Conservation (phyloP, 1,139 yeast genomes). For the Wickerhamomyces sp. region DNA sequence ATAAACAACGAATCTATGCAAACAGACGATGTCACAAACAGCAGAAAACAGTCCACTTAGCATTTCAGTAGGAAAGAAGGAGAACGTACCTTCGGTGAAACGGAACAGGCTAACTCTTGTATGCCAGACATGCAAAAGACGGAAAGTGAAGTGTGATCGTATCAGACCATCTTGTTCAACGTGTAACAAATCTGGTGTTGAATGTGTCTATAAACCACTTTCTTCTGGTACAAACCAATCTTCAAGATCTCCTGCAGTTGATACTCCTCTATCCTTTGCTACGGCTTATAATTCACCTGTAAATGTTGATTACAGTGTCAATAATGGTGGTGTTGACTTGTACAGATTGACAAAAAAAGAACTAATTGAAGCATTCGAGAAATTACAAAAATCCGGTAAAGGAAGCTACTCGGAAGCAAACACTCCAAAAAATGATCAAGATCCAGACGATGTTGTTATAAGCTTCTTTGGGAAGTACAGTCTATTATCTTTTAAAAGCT, state of each 20-base stretch:
- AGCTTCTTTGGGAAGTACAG: conserved; percentile 15
- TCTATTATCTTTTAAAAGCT: conserved; percentile 13
- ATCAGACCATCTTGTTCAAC: conserved; percentile 11
- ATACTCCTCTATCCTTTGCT: neutral
- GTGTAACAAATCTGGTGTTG: conserved; percentile 8
- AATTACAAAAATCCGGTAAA: neutral
- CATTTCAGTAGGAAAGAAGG: too few relatives aligned
- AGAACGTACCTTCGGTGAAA: neutral
- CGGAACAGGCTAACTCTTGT: conserved; percentile 17
- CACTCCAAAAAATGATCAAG: too few relatives aligned
- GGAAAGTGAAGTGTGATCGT: conserved; percentile 20
- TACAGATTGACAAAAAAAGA: neutral
- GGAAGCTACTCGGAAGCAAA: neutral
- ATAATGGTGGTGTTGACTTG: neutral
- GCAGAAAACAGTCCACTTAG: too few relatives aligned
- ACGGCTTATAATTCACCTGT: neutral
- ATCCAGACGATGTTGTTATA: conserved; percentile 2
- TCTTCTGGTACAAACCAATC: neutral
- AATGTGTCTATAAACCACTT: conserved; percentile 10
- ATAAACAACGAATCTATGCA: too few relatives aligned
- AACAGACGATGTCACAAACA: too few relatives aligned
- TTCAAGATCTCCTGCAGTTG: neutral
- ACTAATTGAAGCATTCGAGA: neutral
- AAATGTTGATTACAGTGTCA: neutral
- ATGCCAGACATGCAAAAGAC: conserved; percentile 15